Conservation (phyloP, 1,284 basidiomycete genomes). For the Ceratorhiza oryzae-sativae region DNA sequence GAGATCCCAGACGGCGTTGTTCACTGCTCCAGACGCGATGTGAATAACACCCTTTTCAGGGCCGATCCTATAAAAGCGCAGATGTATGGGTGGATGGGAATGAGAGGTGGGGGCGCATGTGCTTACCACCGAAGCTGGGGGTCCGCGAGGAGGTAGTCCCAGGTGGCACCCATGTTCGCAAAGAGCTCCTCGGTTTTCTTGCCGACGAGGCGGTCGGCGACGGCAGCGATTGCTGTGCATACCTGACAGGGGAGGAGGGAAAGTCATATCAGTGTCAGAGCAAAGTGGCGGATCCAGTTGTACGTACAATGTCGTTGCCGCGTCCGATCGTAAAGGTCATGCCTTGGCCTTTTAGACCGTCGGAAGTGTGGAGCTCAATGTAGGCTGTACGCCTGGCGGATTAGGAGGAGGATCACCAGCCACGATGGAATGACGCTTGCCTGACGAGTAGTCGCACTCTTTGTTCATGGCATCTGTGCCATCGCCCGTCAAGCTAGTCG, state of each 20-base stretch:
- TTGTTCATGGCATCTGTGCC: conserved; percentile 95
- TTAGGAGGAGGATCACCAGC: neutral
- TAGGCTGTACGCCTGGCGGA: conserved; percentile 62
- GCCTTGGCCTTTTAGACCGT: conserved; percentile 79
- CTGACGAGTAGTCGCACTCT: conserved; percentile 91
- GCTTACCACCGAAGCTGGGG: conserved; percentile 87
- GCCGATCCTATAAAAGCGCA: conserved; percentile 66
- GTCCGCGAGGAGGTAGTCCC: conserved; percentile 82
- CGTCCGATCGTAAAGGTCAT: conserved; percentile 98
- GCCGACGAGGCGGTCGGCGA: conserved; percentile 83
- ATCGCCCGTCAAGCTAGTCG: conserved; percentile 83
- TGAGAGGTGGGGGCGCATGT: neutral
- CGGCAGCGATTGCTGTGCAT: conserved; percentile 78
- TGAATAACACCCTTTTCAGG: conserved; percentile 77
- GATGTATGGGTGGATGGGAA: neutral
- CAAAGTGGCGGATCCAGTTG: conserved; percentile 9
- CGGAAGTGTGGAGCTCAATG: conserved; percentile 75
- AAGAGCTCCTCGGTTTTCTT: conserved; percentile 85
- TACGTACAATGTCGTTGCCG: conserved; percentile 86
- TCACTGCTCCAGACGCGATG: conserved; percentile 59
- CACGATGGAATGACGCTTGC: conserved; percentile 5
- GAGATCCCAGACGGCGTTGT: conserved; percentile 59
- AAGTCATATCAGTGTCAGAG: conserved; percentile 25
- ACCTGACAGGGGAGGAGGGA: conserved; percentile 56
- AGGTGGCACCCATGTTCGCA: conserved; percentile 85